Evolutionary conservation across 805 yeast species (phyloP).

Genomic region (Spathaspora hagerdaliae): DNA sequence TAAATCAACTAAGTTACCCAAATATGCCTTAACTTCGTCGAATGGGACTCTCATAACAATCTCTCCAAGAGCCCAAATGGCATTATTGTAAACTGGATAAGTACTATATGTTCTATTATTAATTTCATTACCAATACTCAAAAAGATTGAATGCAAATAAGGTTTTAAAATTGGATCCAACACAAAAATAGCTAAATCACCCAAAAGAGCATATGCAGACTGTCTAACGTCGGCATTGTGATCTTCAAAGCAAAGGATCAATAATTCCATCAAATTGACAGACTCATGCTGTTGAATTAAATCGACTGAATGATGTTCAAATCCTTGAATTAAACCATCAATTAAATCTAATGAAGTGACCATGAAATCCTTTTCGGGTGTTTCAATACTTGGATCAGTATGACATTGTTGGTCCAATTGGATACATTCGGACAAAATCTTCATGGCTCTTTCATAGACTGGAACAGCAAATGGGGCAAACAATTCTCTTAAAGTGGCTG

Average conservation of each 20-base stretch:
- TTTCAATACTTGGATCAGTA: conserved; percentile 60
- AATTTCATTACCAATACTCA: conserved; percentile 68
- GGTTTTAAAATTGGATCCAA: conserved; percentile 43
- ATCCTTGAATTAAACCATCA: conserved; percentile 91
- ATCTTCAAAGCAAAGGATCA: conserved; percentile 71
- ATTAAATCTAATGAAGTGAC: conserved; percentile 86
- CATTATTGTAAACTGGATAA: conserved; percentile 74
- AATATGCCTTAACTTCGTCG: conserved; percentile 47
- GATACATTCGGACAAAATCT: conserved; percentile 65
- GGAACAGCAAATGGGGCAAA: conserved; percentile 89
- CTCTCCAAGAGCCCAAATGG: conserved; percentile 93
- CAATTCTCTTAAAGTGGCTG: conserved; percentile 77
- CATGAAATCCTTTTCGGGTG: conserved; percentile 87
- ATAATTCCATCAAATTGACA: conserved; percentile 50
- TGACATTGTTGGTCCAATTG: conserved; percentile 61
- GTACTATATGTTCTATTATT: conserved; percentile 47
- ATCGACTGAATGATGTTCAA: conserved; percentile 59
- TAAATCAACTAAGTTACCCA: conserved; percentile 49
- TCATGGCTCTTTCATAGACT: conserved; percentile 73
- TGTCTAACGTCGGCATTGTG: conserved; percentile 86
- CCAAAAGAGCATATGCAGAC: conserved; percentile 82
- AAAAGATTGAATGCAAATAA: conserved; percentile 48
- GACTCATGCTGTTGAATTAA: conserved; percentile 39
- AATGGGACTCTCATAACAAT: conserved; percentile 57
- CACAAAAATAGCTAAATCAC: conserved; percentile 75